Conservation (phyloP, 202 grass and related monocot genomes). For the Carex sylvatica region DNA sequence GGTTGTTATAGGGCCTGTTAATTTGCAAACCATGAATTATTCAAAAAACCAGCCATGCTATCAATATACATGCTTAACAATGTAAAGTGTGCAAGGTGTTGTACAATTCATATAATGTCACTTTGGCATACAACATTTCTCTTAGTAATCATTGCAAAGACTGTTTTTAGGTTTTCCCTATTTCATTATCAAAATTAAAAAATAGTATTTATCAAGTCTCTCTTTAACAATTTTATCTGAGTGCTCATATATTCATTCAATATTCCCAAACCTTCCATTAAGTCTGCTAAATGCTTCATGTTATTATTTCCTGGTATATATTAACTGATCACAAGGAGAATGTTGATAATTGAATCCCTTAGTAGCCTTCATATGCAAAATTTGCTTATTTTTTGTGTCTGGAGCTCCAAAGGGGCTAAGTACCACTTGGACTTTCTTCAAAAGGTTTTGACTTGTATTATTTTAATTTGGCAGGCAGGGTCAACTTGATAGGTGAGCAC, state of each 20-base stretch:
- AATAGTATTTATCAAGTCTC: neutral
- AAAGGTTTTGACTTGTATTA: neutral
- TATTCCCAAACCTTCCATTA: neutral
- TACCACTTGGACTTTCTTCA: neutral
- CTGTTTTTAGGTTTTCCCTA: too few relatives aligned
- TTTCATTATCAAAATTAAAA: neutral
- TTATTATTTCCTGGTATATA: neutral
- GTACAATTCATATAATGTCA: neutral
- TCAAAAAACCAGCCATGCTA: neutral
- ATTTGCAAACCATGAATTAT: neutral
- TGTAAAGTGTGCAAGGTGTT: neutral
- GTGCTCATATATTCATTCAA: slow-evolving; percentile 4
- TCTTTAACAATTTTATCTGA: neutral
- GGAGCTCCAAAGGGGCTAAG: neutral
- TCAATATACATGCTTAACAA: neutral
- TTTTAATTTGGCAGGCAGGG: slow-evolving; percentile 51
- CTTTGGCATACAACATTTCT: neutral
- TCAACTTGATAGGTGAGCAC: slow-evolving; percentile 97
- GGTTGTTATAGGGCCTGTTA: neutral
- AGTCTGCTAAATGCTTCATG: neutral
- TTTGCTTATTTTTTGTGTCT: neutral
- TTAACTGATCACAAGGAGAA: neutral
- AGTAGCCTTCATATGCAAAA: neutral
- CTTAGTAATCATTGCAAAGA: neutral
- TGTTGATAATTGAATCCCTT: neutral